These are phyloP conservation scores for Sparassis latifolia DNA, from an alignment of 1,284 basidiomycete species.

Conservation along the genomic window DNA sequence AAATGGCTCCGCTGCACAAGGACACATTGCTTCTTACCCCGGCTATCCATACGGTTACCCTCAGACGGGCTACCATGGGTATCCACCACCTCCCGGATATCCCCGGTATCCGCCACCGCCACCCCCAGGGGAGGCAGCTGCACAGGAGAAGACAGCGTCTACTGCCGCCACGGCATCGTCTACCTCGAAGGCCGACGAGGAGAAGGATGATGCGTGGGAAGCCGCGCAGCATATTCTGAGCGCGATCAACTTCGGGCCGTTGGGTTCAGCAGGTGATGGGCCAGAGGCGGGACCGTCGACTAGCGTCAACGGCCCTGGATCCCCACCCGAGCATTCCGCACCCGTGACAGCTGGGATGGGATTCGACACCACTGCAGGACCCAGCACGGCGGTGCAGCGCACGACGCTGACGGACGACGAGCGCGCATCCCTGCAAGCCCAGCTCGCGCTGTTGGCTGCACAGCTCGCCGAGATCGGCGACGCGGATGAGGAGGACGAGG, in stretches of 20 bases:
- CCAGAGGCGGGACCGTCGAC: constrained; percentile 8
- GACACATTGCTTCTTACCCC: constrained; percentile 16
- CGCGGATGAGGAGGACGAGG: constrained; percentile 27
- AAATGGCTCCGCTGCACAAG: constrained; percentile 4
- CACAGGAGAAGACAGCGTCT: not conserved
- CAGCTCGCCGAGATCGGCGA: constrained; percentile 55
- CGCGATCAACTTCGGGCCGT: constrained; percentile 62
- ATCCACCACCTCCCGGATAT: constrained; percentile 19
- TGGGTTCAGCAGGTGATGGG: constrained; percentile 29
- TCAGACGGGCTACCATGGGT: constrained; percentile 5
- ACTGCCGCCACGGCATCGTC: not conserved
- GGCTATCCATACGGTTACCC: constrained; percentile 9
- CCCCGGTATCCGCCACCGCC: constrained; percentile 9
- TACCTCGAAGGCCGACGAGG: constrained; percentile 13
- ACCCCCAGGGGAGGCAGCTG: not conserved
- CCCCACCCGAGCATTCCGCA: constrained; percentile 1
- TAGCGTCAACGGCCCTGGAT: constrained; percentile 2
- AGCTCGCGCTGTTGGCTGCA: constrained; percentile 54
- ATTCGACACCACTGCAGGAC: constrained; percentile 7
- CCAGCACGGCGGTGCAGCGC: constrained; percentile 8
- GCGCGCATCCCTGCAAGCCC: constrained; percentile 57
- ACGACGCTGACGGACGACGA: constrained; percentile 30
- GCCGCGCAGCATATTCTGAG: constrained; percentile 72
- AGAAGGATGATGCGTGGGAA: constrained; percentile 53
- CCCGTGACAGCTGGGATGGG: constrained; percentile 6